A percentile compares a stretch with the other conserved stretches of the same genome.
Conservation (phyloP, 2,329 filamentous ascomycete species). For the Gaeumannomyces tritici region DNA sequence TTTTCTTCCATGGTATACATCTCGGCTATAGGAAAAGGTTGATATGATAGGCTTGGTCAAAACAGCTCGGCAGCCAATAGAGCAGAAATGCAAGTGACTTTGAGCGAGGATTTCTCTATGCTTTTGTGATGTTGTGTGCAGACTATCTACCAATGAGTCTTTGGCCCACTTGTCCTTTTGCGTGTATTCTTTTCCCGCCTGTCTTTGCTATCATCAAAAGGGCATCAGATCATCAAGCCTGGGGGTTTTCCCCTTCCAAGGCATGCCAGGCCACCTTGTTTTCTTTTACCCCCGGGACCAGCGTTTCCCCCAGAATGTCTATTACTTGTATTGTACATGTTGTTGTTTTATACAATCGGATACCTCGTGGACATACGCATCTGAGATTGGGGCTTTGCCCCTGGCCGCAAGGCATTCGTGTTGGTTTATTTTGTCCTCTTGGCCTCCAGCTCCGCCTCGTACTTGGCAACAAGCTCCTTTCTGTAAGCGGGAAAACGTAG, state of each 20-base stretch:
- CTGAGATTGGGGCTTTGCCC: neutral
- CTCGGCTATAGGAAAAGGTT: neutral
- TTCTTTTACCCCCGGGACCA: neutral
- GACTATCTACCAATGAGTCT: neutral
- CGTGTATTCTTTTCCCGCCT: neutral
- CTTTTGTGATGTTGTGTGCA: neutral
- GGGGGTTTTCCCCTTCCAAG: neutral
- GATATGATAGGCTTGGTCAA: neutral
- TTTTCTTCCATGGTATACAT: neutral
- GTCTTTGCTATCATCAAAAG: neutral
- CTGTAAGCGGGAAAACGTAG: conserved; percentile 18
- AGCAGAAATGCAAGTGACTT: neutral
- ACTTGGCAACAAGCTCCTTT: conserved; percentile 49
- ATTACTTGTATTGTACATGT: conserved; percentile 2
- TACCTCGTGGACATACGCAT: neutral
- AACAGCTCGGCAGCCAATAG: neutral
- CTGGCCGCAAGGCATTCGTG: neutral
- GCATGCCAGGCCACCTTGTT: too few relatives aligned
- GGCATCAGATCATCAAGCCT: neutral
- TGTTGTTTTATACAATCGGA: neutral
- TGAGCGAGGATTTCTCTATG: neutral
- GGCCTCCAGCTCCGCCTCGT: conserved; percentile 47
- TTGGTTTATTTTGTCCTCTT: conserved; percentile 42
- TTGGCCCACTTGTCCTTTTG: neutral
- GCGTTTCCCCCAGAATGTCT: neutral